Evolutionary conservation across 805 yeast genomes (phyloP).

Genomic region (Starmerella stellata): DNA sequence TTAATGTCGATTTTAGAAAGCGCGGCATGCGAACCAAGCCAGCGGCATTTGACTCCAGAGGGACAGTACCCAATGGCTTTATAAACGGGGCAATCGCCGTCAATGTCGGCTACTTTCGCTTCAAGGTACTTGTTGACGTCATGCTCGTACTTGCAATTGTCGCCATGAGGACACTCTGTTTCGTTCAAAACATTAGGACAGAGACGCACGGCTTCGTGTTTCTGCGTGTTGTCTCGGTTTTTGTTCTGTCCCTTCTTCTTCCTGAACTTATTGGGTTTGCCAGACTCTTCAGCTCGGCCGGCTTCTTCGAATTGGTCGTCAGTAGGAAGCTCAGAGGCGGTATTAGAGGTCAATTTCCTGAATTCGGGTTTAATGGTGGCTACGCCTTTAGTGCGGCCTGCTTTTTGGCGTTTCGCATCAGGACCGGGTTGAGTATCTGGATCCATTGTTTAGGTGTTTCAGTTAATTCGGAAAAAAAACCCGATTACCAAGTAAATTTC

Average conservation of each 20-base stretch:
- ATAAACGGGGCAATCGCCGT: constrained; percentile 71
- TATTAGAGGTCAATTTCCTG: not conserved
- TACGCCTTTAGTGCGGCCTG: constrained; percentile 17
- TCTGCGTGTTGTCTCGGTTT: constrained; percentile 15
- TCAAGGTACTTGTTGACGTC: constrained; percentile 46
- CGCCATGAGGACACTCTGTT: constrained; percentile 37
- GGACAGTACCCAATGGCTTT: constrained; percentile 77
- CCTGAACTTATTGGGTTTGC: constrained; percentile 9
- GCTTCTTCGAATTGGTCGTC: constrained; percentile 15
- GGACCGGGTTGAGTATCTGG: not conserved
- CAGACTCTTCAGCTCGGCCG: constrained; percentile 11
- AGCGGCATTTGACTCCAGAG: constrained; percentile 79
- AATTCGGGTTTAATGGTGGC: constrained; percentile 18
- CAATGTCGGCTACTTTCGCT: constrained; percentile 52
- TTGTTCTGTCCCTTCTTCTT: constrained; percentile 19
- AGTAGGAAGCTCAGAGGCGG: constrained; percentile 3
- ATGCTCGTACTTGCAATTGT: constrained; percentile 59
- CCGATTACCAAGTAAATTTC: not conserved
- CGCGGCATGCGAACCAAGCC: constrained; percentile 50
- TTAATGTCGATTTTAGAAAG: not conserved
- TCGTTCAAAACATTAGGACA: constrained; percentile 13
- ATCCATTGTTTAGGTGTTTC: too few relatives aligned
- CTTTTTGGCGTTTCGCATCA: constrained; percentile 10
- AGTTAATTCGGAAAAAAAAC: not conserved
- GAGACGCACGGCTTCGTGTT: constrained; percentile 13